Evolutionary conservation across 495 filamentous ascomycete genomes (phyloP), one percentile per base, ranked within the genome.

Genomic region (Talaromyces ruber): DNA sequence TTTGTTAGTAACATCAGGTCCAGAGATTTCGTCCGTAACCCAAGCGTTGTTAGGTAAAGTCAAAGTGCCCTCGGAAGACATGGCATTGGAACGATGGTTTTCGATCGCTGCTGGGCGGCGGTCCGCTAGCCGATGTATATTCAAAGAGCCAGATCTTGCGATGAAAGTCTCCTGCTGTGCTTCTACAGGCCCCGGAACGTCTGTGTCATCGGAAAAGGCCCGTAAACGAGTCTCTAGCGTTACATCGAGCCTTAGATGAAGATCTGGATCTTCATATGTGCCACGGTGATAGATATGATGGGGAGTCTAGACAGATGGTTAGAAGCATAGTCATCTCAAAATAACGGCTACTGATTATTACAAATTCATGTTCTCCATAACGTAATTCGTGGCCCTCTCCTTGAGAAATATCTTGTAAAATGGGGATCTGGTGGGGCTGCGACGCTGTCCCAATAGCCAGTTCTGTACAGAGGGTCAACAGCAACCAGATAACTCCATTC

Each of bases 261-360:
- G 82, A n/a, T 82, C 73, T 5, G 90, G 90, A 63, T 96, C 81
- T 64, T 84, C 74, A 70, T 81, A 75, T 53, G 88, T 86, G 6
- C 92, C 94, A 70, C 96, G 93, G 67, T 94, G 92, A 74, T 91
- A 92, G 59, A 98, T 86, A 73, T 98, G 94, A 64, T 89, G 87
- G 63, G 98, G 80, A 6, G 84, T 88, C 88, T 94, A 72, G 8
- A 34, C 0, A 34, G 9, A 34, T 11, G 3, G 30, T 34, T 34
- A 34, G 11, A 11, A 34, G n/a, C 12, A 12, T 24, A 43, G 4
- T n/a, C 24, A 53, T 37, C 22, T 21, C 47, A 65, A 18, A 71
- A 63, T 58, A 64, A 6, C 0, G 4, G 29, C 4, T 7, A 4
- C 30, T 14, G 8, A 60, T 47, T 21, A 37, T 60, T 16, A 60